Evolutionary conservation across 352 stramenopile genomes (phyloP).

Genomic region (Aphanomyces stellatus): DNA sequence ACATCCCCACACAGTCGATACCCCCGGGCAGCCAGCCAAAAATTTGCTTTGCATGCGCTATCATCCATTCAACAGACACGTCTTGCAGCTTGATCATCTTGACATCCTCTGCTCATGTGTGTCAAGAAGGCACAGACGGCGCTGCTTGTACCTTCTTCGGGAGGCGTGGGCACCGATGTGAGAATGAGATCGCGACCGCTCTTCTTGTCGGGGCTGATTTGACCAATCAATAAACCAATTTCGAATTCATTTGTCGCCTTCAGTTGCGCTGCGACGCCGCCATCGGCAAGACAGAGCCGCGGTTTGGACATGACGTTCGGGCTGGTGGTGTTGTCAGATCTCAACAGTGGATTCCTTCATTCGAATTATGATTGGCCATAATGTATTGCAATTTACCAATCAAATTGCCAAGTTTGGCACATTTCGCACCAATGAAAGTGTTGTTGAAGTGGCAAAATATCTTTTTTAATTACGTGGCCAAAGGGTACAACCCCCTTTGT

Average conservation of each 20-base stretch:
- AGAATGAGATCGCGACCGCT: background rate
- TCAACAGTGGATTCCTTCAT: too few relatives aligned
- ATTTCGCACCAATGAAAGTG: background rate
- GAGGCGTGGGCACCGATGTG: background rate
- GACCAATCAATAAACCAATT: slow-evolving; percentile 1
- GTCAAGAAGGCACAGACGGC: background rate
- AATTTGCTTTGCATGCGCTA: slow-evolving; percentile 5
- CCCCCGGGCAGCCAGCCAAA: slow-evolving; percentile 2
- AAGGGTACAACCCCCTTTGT: background rate
- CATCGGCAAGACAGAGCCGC: background rate
- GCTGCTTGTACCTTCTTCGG: background rate
- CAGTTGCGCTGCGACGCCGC: background rate
- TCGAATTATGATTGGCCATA: too few relatives aligned
- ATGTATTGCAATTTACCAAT: background rate
- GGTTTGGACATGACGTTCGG: too few relatives aligned
- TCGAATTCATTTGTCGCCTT: background rate
- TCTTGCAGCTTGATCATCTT: background rate
- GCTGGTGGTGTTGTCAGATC: too few relatives aligned
- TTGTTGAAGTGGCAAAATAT: too few relatives aligned
- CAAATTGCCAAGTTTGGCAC: background rate
- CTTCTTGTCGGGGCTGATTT: background rate
- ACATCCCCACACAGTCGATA: slow-evolving; percentile 15
- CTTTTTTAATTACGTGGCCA: background rate
- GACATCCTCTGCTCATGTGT: background rate
- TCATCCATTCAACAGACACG: slow-evolving; percentile 16